Conservation (phyloP, 371 early-diverging fungal genomes). For the Neoconidiobolus thromboides region DNA sequence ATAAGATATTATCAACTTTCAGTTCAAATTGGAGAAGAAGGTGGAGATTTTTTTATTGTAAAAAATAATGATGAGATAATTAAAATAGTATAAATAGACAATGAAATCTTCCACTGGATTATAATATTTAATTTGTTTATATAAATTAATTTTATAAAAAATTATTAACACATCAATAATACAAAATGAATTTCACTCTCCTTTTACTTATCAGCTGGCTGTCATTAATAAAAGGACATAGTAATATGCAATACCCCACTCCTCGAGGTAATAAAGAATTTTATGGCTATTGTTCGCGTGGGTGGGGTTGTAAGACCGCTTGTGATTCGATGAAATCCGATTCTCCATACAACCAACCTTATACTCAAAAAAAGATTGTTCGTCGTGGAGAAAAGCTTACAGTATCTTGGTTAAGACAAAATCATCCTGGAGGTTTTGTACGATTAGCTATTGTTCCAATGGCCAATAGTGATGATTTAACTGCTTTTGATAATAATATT, state of each 20-base stretch:
- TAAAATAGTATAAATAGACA: too few species aligned
- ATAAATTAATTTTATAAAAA: too few species aligned
- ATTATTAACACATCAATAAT: too few species aligned
- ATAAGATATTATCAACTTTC: too few species aligned
- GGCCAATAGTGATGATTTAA: slow-evolving; percentile 23
- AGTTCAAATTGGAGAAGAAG: too few species aligned
- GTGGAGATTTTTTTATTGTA: too few species aligned
- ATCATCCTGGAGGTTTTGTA: slow-evolving; percentile 42
- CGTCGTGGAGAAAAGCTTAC: slow-evolving; percentile 22
- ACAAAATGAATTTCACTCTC: too few species aligned
- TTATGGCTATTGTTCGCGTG: slow-evolving; percentile 4
- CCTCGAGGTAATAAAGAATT: slow-evolving; percentile 1
- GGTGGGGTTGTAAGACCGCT: background rate
- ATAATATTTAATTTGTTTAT: too few species aligned
- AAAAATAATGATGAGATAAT: too few species aligned
- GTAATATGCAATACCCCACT: background rate
- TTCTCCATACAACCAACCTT: background rate
- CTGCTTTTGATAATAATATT: slow-evolving; percentile 23
- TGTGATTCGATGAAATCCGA: background rate
- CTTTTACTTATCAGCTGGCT: too few species aligned
- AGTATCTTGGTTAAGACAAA: slow-evolving; percentile 27
- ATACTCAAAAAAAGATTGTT: background rate
- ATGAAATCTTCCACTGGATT: too few species aligned
- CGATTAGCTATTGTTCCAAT: slow-evolving; percentile 30
- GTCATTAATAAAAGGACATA: background rate